Evolutionary conservation across 2,329 filamentous ascomycete genomes (phyloP), one percentile per base, ranked within the genome.

Genomic region (Fusarium foetens): DNA sequence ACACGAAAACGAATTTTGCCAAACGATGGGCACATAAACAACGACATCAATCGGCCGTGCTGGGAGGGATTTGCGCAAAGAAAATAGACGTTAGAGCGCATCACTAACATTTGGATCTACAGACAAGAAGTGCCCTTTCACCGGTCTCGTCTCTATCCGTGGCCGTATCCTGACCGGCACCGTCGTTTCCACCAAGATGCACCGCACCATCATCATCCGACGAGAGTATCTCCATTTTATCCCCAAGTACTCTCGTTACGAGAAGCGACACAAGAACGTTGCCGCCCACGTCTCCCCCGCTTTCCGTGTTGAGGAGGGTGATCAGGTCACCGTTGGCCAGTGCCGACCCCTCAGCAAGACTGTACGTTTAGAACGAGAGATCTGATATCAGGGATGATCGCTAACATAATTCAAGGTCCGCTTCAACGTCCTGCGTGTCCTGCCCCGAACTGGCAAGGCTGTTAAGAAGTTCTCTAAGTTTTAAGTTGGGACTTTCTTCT

Each of bases 111-210:
- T 29, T 70, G 76, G 62, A 57, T 52, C 17, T 71, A 81, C 83
- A 97, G 96, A 99, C 93, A 99, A 99, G 94, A 99, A 99, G 91
- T 99, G 96, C 93, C 96, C 96, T 80, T 99, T 99, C 93, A 97
- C 94, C 81, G 97, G 97, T 85, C 90, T 95, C 86, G 95, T 99
- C 86, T 98, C 96, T 78, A 99, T 99, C 90, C 96, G 96, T 89
- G 96, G 96, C 87, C 95, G 96, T 95, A 99, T 99, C 91, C 90
- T 99, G 79, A 98, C 95, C 85, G 96, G 96, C 83, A 98, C 94
- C 84, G 96, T 99, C 83, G 93, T 98, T 84, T 98, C 95, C 82
- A 99, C 96, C 88, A 99, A 99, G 94, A 99, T 99, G 96, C 96
- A 99, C 93, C 94, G 96, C 88, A 99, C 96, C 82, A 89, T 98